Evolutionary conservation across 140 eudicot genomes (phyloP).

Genomic region (Oenanthe javanica): DNA sequence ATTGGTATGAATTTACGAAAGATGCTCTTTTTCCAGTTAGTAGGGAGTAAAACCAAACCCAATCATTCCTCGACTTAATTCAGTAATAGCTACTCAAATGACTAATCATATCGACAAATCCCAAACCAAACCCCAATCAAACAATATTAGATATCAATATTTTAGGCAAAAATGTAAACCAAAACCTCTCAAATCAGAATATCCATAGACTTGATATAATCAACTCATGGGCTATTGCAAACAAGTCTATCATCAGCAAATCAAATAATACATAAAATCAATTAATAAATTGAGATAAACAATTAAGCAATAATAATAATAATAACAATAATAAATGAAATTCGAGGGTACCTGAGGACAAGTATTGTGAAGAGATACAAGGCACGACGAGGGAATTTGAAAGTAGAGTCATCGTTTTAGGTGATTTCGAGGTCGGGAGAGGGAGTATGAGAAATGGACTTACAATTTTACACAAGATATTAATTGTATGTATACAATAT

Average conservation of each 20-base stretch:
- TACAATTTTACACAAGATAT: too few species aligned
- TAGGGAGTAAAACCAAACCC: background rate
- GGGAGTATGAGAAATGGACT: too few species aligned
- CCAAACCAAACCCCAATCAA: background rate
- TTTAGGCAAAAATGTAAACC: background rate
- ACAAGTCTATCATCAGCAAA: background rate
- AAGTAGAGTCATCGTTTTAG: constrained; percentile 30
- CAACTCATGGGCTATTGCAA: background rate
- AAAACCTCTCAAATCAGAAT: background rate
- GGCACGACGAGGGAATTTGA: constrained; percentile 29
- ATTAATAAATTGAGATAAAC: too few species aligned
- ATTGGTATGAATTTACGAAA: too few species aligned
- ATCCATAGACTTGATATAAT: background rate
- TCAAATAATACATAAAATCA: background rate
- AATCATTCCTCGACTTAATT: background rate
- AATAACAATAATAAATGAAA: background rate
- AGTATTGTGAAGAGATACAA: constrained; percentile 14
- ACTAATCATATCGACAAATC: background rate
- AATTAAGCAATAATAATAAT: too few species aligned
- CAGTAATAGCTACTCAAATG: background rate
- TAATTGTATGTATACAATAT: too few species aligned
- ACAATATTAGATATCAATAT: background rate
- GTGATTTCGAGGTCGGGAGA: too few species aligned
- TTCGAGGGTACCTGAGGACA: constrained; percentile 28
- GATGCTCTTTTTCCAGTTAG: too few species aligned